phyloP scores from a whole-genome alignment of 2,329 filamentous ascomycete genomes.

The Stemphylium vesicarium region DNA sequence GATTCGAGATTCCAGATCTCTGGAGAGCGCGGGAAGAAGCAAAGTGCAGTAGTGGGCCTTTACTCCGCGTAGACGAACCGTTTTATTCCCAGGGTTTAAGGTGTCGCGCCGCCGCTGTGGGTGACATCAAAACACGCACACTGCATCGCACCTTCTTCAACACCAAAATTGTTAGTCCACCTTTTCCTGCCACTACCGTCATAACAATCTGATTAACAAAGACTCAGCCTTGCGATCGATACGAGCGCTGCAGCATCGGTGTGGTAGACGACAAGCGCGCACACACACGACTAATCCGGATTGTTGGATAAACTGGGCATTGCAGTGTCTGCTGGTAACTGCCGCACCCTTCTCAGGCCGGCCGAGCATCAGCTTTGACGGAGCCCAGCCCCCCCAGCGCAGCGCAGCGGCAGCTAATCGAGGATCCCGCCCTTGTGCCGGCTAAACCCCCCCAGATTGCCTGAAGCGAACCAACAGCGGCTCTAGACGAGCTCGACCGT shows the following conservation, averaged over 20 bases:
- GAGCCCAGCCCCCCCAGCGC: slow-evolving; percentile 35
- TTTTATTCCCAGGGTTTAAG: slow-evolving; percentile 41
- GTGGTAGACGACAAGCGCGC: slow-evolving; percentile 20
- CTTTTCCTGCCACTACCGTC: slow-evolving; percentile 6
- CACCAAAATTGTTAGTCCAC: slow-evolving; percentile 17
- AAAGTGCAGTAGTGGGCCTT: slow-evolving; percentile 41
- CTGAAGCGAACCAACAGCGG: slow-evolving; percentile 48
- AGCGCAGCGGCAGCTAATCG: slow-evolving; percentile 47
- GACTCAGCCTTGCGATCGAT: slow-evolving; percentile 19
- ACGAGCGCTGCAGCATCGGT: slow-evolving; percentile 18
- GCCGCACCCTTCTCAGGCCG: slow-evolving; percentile 23
- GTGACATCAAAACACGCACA: slow-evolving; percentile 27
- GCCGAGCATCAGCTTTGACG: slow-evolving; percentile 35
- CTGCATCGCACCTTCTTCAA: slow-evolving; percentile 16
- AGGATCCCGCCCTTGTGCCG: slow-evolving; percentile 45
- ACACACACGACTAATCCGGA: slow-evolving; percentile 30
- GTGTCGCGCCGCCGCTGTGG: slow-evolving; percentile 39
- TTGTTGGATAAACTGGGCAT: slow-evolving; percentile 42
- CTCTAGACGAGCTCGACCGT: slow-evolving; percentile 32
- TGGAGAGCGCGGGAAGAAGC: slow-evolving; percentile 48
- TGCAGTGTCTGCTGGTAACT: slow-evolving; percentile 24
- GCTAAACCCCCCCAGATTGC: slow-evolving; percentile 47
- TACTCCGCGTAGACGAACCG: slow-evolving; percentile 37
- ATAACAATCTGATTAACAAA: slow-evolving; percentile 21
- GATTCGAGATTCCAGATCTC: slow-evolving; percentile 42